Conservation (phyloP, 176 grass and related monocot genomes). For the Ananas comosus region DNA sequence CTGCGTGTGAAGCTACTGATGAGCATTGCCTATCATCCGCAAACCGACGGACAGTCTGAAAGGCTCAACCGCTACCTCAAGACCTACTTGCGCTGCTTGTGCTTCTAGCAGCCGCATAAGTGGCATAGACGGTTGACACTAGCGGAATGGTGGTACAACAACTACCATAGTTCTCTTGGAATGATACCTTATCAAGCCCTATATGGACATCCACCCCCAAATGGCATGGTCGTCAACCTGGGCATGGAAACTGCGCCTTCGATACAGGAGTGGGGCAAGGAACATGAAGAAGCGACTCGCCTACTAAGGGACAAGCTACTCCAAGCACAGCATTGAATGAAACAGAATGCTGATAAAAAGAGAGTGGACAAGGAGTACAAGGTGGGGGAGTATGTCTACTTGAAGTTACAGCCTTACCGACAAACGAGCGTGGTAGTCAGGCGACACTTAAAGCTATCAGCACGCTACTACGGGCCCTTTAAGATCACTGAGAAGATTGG, state of each 20-base stretch:
- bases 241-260: background rate
- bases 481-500: background rate
- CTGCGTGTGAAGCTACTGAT: background rate
- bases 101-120: background rate
- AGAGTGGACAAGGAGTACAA: too few species aligned
- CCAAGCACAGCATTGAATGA: background rate
- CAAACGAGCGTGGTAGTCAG: background rate
- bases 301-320: background rate
- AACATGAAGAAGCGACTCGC: background rate
- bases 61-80: background rate
- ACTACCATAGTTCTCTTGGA: fast-evolving
- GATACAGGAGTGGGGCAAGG: background rate
- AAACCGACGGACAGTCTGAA: background rate
- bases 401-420: slow-evolving; percentile 5
- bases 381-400: background rate
- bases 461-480: slow-evolving; percentile 1
- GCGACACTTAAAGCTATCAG: background rate
- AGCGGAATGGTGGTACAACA: background rate
- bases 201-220: fast-evolving
- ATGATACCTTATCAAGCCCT: background rate
- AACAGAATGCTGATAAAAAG: background rate
- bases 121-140: background rate
- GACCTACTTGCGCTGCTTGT: background rate
- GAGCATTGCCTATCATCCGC: background rate
- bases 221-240: background rate